Evolutionary conservation across 2,329 filamentous ascomycete genomes (phyloP).

Genomic region (Aspergillus tubingensis): DNA sequence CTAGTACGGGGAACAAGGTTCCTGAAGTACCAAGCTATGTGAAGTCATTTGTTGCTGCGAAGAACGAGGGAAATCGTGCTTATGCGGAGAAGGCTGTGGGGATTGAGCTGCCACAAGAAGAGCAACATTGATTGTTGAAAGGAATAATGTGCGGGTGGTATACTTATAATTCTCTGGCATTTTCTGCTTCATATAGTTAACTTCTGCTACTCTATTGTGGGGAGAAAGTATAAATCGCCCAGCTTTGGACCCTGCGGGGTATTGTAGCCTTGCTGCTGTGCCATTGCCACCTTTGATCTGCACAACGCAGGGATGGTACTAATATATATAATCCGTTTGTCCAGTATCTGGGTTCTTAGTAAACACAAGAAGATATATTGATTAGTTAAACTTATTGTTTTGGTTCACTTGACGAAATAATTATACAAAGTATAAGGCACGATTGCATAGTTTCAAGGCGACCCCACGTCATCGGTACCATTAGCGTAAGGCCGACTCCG

Average conservation of each 20-base stretch:
- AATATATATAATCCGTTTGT: neutral
- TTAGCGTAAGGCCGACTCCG: conserved; percentile 7
- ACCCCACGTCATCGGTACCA: conserved; percentile 19
- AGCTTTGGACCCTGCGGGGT: neutral
- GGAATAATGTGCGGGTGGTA: too few relatives aligned
- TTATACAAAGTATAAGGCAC: too few relatives aligned
- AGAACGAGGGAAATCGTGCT: conserved; percentile 47
- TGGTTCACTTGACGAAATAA: too few relatives aligned
- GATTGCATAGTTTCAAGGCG: neutral
- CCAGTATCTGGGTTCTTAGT: neutral
- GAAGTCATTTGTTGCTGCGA: conserved; percentile 52
- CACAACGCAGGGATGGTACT: neutral
- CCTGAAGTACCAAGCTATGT: conserved; percentile 64
- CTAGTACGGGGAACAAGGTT: conserved; percentile 61
- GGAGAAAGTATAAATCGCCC: neutral
- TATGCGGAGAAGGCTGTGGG: conserved; percentile 44
- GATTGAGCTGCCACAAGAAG: conserved; percentile 30
- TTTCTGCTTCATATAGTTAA: too few relatives aligned
- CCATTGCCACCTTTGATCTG: neutral
- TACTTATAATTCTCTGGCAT: too few relatives aligned
- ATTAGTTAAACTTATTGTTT: neutral
- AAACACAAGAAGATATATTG: too few relatives aligned
- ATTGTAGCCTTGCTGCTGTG: neutral
- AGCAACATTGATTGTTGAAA: conserved; percentile 28
- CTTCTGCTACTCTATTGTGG: too few relatives aligned